Percentiles rank a stretch among this genome's conserved stretches.
Evolutionary conservation across 768 basidiomycete species (phyloP).

Genomic region (Trametes meyenii): DNA sequence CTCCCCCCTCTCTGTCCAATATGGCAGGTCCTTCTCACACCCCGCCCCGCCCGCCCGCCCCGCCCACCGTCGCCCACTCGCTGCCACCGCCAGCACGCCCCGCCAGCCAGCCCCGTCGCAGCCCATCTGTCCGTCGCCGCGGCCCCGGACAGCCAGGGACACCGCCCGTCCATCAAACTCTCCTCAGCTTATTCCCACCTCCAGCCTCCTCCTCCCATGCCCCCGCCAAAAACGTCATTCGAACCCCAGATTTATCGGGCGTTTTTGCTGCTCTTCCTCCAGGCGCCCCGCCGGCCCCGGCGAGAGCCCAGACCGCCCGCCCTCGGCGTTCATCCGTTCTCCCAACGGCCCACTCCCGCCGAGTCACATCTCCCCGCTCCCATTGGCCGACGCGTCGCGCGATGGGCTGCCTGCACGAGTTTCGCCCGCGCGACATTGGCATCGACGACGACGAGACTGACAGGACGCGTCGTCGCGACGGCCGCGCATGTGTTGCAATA

Average conservation of each 20-base stretch:
- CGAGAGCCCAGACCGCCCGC: constrained; percentile 5
- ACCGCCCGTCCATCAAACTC: constrained; percentile 1
- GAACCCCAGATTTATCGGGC: constrained; percentile 21
- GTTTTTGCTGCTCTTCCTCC: constrained; percentile 1
- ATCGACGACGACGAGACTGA: too few relatives aligned
- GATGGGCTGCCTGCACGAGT: not conserved
- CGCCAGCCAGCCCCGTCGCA: not conserved
- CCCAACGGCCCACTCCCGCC: not conserved
- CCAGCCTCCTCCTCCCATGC: not conserved
- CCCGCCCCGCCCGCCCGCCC: constrained; percentile 2
- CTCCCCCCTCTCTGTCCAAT: not conserved
- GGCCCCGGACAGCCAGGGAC: not conserved
- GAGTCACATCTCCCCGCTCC: constrained; percentile 1
- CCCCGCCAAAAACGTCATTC: constrained; percentile 15
- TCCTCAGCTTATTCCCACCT: constrained; percentile 8
- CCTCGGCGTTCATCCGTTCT: constrained; percentile 3
- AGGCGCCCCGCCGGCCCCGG: constrained; percentile 6
- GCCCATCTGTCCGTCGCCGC: not conserved
- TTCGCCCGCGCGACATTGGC: too few relatives aligned
- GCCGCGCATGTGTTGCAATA: not conserved
- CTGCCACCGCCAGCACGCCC: not conserved
- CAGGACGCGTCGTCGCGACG: not conserved
- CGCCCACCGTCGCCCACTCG: not conserved
- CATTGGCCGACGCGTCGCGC: not conserved
- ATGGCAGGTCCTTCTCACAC: constrained; percentile 23